Conservation (phyloP, 2,329 filamentous ascomycete species). For the Hymenoscyphus albidus region DNA sequence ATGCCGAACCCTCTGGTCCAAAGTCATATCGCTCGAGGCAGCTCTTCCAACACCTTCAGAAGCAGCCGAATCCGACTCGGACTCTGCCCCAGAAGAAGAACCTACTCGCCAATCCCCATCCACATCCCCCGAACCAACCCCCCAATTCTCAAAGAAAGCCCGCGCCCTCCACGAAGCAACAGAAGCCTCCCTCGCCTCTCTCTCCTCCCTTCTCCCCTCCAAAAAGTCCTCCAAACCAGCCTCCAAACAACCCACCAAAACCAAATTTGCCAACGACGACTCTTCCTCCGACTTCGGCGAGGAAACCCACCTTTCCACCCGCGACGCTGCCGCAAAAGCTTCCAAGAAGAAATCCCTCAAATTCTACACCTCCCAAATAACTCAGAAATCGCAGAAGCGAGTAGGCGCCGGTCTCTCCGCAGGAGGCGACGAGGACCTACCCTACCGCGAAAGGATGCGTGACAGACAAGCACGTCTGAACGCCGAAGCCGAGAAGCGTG, state of each 20-base stretch:
- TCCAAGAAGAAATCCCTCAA: slow-evolving; percentile 86
- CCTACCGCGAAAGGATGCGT: slow-evolving; percentile 80
- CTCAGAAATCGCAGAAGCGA: slow-evolving; percentile 87
- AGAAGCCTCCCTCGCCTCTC: slow-evolving; percentile 41
- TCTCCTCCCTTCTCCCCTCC: slow-evolving; percentile 36
- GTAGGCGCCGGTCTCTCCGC: slow-evolving; percentile 67
- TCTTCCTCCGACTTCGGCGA: slow-evolving; percentile 81
- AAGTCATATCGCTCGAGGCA: slow-evolving; percentile 60
- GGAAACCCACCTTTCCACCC: slow-evolving; percentile 68
- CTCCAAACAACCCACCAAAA: slow-evolving; percentile 40
- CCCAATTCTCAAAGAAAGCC: slow-evolving; percentile 34
- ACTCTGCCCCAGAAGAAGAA: slow-evolving; percentile 7
- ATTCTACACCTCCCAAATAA: slow-evolving; percentile 98
- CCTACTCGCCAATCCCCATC: not conserved
- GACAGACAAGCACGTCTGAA: slow-evolving; percentile 85
- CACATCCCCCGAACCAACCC: slow-evolving; percentile 37
- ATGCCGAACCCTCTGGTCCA: slow-evolving; percentile 76
- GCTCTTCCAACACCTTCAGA: slow-evolving; percentile 32
- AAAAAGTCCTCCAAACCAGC: slow-evolving; percentile 22
- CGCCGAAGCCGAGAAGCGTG: slow-evolving; percentile 81
- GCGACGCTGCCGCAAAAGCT: slow-evolving; percentile 76
- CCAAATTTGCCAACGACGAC: slow-evolving; percentile 43
- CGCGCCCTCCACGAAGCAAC: slow-evolving; percentile 35
- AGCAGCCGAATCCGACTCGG: slow-evolving; percentile 28
- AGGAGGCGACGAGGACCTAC: slow-evolving; percentile 78